phyloP scores from a whole-genome alignment of 2,329 filamentous ascomycete genomes.

The Cryoendolithus antarcticus region DNA sequence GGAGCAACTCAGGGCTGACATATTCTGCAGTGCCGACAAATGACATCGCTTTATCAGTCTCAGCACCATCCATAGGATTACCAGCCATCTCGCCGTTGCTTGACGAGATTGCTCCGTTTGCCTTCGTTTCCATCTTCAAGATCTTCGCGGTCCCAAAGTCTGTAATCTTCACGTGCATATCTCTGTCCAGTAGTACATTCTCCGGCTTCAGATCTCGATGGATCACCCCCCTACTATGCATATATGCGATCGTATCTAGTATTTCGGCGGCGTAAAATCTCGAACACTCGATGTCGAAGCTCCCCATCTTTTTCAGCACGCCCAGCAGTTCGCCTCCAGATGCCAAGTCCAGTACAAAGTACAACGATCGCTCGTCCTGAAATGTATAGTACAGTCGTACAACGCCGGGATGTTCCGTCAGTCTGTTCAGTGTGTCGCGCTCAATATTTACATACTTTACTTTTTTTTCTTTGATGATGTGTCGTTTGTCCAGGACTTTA shows the following conservation, averaged over 20 bases:
- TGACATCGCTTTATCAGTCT: constrained; percentile 70
- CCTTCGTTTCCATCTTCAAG: constrained; percentile 40
- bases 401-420: constrained; percentile 93
- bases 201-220: constrained; percentile 95
- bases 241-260: constrained; percentile 90
- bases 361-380: constrained; percentile 88
- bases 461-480: constrained; percentile 99
- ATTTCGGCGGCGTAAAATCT: constrained; percentile 93
- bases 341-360: constrained; percentile 91
- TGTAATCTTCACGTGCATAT: constrained; percentile 97
- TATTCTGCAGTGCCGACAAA: constrained; percentile 98
- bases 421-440: constrained; percentile 89
- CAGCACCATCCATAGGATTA: constrained; percentile 42
- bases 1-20: constrained; percentile 92
- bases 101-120: constrained; percentile 22
- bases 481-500: constrained; percentile 94
- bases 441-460: constrained; percentile 99
- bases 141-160: constrained; percentile 98
- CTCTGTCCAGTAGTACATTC: constrained; percentile 86
- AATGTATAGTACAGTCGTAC: constrained; percentile 98
- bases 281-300: constrained; percentile 90
- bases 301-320: constrained; percentile 84
- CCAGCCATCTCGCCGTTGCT: constrained; percentile 24
- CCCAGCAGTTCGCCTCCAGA: constrained; percentile 84
- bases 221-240: constrained; percentile 92